Evolutionary conservation across 2,329 filamentous ascomycete genomes (phyloP), one percentile per base, ranked within the genome.

Genomic region (Westerdykella ornata): DNA sequence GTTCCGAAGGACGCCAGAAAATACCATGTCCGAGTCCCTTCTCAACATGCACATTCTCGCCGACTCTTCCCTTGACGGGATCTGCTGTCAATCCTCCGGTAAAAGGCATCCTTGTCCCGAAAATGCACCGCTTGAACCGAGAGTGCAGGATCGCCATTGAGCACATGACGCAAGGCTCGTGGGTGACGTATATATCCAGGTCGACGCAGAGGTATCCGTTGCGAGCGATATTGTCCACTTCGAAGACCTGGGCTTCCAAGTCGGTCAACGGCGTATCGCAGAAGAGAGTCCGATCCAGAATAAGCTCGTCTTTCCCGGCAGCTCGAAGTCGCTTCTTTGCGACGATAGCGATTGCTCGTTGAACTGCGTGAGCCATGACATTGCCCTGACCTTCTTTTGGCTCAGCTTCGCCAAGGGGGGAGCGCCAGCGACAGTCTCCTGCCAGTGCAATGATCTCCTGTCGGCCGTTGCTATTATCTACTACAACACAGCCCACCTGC

Each of bases 121-220:
- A 94, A 30, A 94, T 76, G 38, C 89, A 85, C 39, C 84, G 82
- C 34, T 86, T 82, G 75, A 98, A 95, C 38, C 92, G 80, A 7
- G 90, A 96, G 62, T 97, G 89, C 16, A 97, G 74, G 53, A 97
- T 84, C 1, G 87, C 92, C 92, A 97, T 97, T 28, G 85, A 88
- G 68, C 92, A 98, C 78, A 94, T 94, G 45, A 94, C 78, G 62
- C 92, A 98, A 4, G 92, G 92, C 68, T 98, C 92, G 60, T 97
- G 89, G 2, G 89, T 95, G 46, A 94, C 74, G 68, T 96, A 97
- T 42, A 98, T 78, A 66, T 97, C 90, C 20, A 98, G 76, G 41
- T 88, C 86, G 52, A 94, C 88, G 68, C 90, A 97, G 15, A 98
- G 80, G 63, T 98, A 98, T 39, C 90, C 90, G 52, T 88, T 85